These are phyloP conservation scores for Colletotrichum somersetense DNA, from an alignment of 2,329 filamentous ascomycete genomes.

Conservation along the genomic window DNA sequence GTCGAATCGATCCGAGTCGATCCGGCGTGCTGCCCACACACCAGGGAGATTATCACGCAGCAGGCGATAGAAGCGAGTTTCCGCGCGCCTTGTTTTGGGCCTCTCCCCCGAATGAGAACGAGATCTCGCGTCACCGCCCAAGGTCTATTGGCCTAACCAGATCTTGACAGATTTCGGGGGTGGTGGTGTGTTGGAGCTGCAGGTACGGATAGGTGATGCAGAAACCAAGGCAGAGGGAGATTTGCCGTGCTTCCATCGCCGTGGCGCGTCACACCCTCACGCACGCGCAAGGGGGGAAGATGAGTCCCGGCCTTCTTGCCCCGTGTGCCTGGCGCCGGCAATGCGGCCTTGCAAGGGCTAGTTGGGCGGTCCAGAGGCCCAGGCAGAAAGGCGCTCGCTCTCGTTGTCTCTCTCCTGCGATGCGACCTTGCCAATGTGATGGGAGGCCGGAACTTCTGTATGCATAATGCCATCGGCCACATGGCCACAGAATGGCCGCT, in stretches of 20 bases:
- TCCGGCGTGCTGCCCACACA: neutral
- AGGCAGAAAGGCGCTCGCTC: neutral
- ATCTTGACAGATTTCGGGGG: slow-evolving; percentile 13
- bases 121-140: slow-evolving; percentile 9
- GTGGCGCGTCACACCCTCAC: neutral
- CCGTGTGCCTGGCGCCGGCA: slow-evolving; percentile 9
- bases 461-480: neutral
- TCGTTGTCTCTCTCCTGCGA: slow-evolving; percentile 16
- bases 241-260: slow-evolving; percentile 25
- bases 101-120: slow-evolving; percentile 20
- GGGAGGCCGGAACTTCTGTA: slow-evolving; percentile 5
- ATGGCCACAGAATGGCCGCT: neutral
- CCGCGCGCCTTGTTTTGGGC: neutral
- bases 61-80: neutral
- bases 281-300: neutral
- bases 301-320: slow-evolving; percentile 13
- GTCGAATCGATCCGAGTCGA: neutral
- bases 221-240: slow-evolving; percentile 38
- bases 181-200: neutral
- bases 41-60: slow-evolving; percentile 25
- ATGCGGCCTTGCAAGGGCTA: slow-evolving; percentile 14
- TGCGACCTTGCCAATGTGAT: slow-evolving; percentile 13
- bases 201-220: slow-evolving; percentile 28
- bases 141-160: slow-evolving; percentile 29
- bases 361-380: neutral